phyloP scores from a whole-genome alignment of 2,329 filamentous ascomycete species.

The Sphaceloma murrayae region DNA sequence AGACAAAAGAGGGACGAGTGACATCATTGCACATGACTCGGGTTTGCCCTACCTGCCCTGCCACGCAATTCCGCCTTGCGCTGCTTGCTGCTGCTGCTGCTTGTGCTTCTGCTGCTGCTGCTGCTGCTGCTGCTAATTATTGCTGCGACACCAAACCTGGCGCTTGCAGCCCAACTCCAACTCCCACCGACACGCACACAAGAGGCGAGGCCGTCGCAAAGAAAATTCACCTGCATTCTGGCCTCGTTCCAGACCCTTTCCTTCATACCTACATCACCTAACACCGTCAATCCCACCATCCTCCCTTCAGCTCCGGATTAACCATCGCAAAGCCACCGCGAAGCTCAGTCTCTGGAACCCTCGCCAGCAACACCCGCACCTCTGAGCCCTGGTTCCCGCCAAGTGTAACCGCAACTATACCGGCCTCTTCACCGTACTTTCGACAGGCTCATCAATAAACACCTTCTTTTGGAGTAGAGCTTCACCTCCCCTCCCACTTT shows the following conservation, averaged over 20 bases:
- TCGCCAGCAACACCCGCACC: conserved; percentile 13
- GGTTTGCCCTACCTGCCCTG: background rate
- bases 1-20: background rate
- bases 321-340: conserved; percentile 7
- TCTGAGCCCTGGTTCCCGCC: conserved; percentile 9
- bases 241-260: conserved; percentile 4
- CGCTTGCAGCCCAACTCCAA: conserved; percentile 8
- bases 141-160: too few relatives aligned
- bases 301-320: too few relatives aligned
- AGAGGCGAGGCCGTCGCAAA: too few relatives aligned
- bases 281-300: background rate
- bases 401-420: conserved; percentile 14
- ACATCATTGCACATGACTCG: conserved; percentile 2
- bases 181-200: conserved; percentile 4
- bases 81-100: too few relatives aligned
- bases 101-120: too few relatives aligned
- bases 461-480: too few relatives aligned
- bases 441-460: conserved; percentile 12
- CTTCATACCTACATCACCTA: background rate
- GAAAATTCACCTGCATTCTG: too few relatives aligned
- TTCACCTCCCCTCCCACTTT: too few relatives aligned
- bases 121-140: background rate
- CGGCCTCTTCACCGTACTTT: conserved; percentile 14
- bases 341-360: conserved; percentile 1
- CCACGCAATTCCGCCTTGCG: conserved; percentile 6